phyloP scores from a whole-genome alignment of 2,329 filamentous ascomycete species.

The Penicillium occitanis region DNA sequence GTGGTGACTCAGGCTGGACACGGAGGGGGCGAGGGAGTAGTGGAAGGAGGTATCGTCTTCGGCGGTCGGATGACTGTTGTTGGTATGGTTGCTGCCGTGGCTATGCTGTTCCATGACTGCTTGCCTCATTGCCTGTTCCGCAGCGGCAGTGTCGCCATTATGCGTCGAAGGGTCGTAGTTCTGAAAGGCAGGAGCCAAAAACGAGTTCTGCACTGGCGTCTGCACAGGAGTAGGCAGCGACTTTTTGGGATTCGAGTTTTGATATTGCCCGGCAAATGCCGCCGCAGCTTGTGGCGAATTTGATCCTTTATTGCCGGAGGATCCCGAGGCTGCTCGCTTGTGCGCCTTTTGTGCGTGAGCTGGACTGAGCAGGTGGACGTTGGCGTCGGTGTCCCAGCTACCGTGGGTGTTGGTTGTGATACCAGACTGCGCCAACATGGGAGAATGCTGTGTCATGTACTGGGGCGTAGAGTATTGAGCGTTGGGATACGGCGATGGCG shows the following conservation, averaged over 20 bases:
- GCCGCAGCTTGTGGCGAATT: slow-evolving; percentile 44
- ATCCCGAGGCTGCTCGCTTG: slow-evolving; percentile 43
- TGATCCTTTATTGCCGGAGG: slow-evolving; percentile 44
- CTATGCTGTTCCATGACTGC: slow-evolving; percentile 52
- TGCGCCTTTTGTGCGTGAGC: slow-evolving; percentile 37
- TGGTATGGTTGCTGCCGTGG: slow-evolving; percentile 29
- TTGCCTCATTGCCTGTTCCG: slow-evolving; percentile 62
- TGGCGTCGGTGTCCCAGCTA: slow-evolving; percentile 34
- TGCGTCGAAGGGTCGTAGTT: slow-evolving; percentile 46
- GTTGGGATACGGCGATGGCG: slow-evolving; percentile 33
- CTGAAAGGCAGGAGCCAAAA: slow-evolving; percentile 49
- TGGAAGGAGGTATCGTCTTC: slow-evolving; percentile 55
- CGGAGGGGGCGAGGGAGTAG: slow-evolving; percentile 57
- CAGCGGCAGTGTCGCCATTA: slow-evolving; percentile 46
- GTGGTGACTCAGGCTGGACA: slow-evolving; percentile 60
- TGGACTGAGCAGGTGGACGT: slow-evolving; percentile 38
- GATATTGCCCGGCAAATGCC: slow-evolving; percentile 36
- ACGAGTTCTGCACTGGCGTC: slow-evolving; percentile 54
- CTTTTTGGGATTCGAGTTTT: slow-evolving; percentile 45
- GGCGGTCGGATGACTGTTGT: slow-evolving; percentile 33
- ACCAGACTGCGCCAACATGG: slow-evolving; percentile 44
- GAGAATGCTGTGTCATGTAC: slow-evolving; percentile 27
- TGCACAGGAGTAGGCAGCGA: slow-evolving; percentile 57
- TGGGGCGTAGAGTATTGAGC: slow-evolving; percentile 23
- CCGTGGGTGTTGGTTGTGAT: slow-evolving; percentile 34